Percentiles rank a stretch among this genome's conserved stretches.
phyloP scores from a whole-genome alignment of 1,284 basidiomycete species.

The Ceratobasidium papillatum region DNA sequence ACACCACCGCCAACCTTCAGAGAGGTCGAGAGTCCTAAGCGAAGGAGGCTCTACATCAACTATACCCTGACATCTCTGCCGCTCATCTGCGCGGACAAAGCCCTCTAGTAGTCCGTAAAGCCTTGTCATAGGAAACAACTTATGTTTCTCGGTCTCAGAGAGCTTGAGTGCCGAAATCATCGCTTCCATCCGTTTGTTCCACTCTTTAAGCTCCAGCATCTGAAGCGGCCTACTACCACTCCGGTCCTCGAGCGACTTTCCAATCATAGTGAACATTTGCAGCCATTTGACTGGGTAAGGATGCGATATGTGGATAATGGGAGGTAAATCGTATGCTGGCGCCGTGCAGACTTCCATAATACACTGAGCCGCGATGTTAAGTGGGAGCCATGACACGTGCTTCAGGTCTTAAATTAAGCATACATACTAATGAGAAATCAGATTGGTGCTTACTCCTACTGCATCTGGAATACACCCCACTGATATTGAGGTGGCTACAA shows the following conservation, averaged over 20 bases:
- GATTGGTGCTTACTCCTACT: conserved; percentile 19
- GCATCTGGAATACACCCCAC: conserved; percentile 11
- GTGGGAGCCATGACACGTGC: conserved; percentile 51
- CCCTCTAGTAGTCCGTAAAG: not conserved
- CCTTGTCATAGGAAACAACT: conserved; percentile 2
- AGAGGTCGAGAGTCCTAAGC: too few species aligned
- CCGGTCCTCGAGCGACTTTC: not conserved
- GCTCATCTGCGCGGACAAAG: not conserved
- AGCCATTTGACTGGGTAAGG: conserved; percentile 16
- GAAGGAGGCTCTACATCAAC: too few species aligned
- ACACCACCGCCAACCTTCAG: too few species aligned
- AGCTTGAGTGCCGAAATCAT: not conserved
- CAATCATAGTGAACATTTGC: not conserved
- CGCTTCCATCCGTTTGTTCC: not conserved
- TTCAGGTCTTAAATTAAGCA: not conserved
- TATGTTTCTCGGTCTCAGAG: not conserved
- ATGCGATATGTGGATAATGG: conserved; percentile 1
- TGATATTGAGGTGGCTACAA: conserved; percentile 20
- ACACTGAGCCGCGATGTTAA: conserved; percentile 44
- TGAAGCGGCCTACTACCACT: not conserved
- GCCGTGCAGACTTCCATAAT: conserved; percentile 5
- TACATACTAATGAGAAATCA: not conserved
- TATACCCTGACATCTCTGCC: too few species aligned
- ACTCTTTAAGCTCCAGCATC: not conserved
- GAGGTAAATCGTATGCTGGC: not conserved